Conservation (phyloP, 352 stramenopile genomes). For the Phytopythium aichiense region DNA sequence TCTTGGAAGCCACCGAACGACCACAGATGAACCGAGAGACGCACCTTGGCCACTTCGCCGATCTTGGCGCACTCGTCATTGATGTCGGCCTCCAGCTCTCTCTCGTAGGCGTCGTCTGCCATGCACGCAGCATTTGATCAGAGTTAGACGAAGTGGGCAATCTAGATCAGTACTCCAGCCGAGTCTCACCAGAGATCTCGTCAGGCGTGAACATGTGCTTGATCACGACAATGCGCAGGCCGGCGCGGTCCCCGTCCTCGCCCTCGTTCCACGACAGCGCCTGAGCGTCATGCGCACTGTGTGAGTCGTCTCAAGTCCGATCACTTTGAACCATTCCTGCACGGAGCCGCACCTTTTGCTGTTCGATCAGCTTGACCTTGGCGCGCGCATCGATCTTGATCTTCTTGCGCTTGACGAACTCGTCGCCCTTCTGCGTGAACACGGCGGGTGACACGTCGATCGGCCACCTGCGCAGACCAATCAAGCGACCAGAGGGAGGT, state of each 20-base stretch:
- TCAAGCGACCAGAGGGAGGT: no score
- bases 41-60: conserved; percentile 69
- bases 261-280: conserved; percentile 95
- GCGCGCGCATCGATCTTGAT: conserved; percentile 74
- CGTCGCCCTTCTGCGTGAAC: conserved; percentile 88
- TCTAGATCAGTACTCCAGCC: not conserved
- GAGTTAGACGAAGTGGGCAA: not conserved
- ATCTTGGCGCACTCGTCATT: conserved; percentile 85
- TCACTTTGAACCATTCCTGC: not conserved
- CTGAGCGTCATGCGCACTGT: conserved; percentile 18
- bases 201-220: conserved; percentile 94
- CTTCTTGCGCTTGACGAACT: conserved; percentile 78
- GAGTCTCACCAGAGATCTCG: conserved; percentile 64
- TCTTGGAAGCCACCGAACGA: not conserved
- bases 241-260: conserved; percentile 88
- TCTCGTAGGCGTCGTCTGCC: conserved; percentile 62
- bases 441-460: conserved; percentile 73
- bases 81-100: conserved; percentile 77
- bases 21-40: not conserved
- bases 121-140: not conserved
- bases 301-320: conserved; percentile 19
- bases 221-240: conserved; percentile 95
- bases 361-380: conserved; percentile 86
- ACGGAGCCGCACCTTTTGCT: conserved; percentile 57
- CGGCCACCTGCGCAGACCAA: conserved; percentile 36